Evolutionary conservation across 345 rosid species (phyloP).

Genomic region (Lenwebbia sp.): DNA sequence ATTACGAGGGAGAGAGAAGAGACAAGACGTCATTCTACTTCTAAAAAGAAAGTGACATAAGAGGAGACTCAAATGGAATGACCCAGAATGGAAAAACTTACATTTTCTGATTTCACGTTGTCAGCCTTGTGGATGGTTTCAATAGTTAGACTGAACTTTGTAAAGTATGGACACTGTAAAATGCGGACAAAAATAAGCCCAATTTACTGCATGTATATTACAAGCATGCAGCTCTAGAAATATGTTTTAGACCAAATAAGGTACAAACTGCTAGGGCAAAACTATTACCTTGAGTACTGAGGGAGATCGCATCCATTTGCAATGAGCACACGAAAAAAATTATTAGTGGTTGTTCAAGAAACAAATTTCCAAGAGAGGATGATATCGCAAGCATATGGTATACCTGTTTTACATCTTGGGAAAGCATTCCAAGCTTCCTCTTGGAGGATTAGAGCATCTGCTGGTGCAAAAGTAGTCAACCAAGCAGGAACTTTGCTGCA

Average conservation of each 20-base stretch:
- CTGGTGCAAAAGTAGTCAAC: slow-evolving; percentile 51
- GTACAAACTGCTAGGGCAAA: neutral
- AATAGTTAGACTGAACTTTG: slow-evolving; percentile 47
- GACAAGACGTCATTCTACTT: neutral
- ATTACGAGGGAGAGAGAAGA: neutral
- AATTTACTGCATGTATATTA: neutral
- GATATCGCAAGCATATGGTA: neutral
- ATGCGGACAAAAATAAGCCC: slow-evolving; percentile 2
- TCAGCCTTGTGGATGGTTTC: slow-evolving; percentile 57
- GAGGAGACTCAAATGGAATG: neutral
- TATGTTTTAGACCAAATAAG: neutral
- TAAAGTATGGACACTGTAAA: slow-evolving; percentile 63
- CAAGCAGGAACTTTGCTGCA: slow-evolving; percentile 68
- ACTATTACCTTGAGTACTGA: slow-evolving; percentile 55
- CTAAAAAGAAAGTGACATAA: neutral
- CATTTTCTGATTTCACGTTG: slow-evolving; percentile 50
- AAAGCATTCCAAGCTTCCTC: slow-evolving; percentile 78
- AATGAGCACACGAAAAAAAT: neutral
- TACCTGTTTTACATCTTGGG: slow-evolving; percentile 74
- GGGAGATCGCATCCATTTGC: slow-evolving; percentile 6
- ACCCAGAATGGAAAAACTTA: slow-evolving; percentile 15
- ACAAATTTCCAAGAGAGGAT: neutral
- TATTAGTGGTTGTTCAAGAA: slow-evolving; percentile 11
- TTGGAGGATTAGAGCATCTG: slow-evolving; percentile 56
- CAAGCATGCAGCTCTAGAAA: neutral